Percentiles rank a stretch among this genome's conserved stretches.
Conservation (phyloP, 2,329 filamentous ascomycete genomes). For the Zymoseptoria crescenta region DNA sequence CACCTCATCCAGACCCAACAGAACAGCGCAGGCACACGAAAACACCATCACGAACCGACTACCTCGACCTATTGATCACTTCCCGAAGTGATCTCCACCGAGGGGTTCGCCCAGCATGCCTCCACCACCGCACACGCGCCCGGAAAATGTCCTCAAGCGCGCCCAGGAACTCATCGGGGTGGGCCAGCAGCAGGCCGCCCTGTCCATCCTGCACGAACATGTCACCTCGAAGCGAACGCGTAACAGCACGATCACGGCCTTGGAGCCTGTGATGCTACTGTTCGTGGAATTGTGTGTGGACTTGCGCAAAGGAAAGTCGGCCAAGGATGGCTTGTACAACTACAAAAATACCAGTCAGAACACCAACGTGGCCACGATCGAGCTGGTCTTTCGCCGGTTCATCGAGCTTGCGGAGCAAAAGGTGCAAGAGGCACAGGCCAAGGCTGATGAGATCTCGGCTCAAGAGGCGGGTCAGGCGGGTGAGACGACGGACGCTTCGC, state of each 20-base stretch:
- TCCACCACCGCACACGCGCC: constrained; percentile 93
- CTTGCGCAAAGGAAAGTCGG: constrained; percentile 93
- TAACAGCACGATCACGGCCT: constrained; percentile 89
- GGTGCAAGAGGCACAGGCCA: constrained; percentile 89
- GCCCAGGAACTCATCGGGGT: constrained; percentile 98
- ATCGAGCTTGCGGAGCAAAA: constrained; percentile 95
- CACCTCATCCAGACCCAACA: neutral
- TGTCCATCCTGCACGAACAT: constrained; percentile 96
- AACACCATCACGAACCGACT: neutral
- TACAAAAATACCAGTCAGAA: constrained; percentile 99
- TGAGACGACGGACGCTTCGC: constrained; percentile 65
- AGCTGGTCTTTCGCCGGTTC: constrained; percentile 95
- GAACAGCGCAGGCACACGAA: neutral
- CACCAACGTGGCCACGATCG: constrained; percentile 95
- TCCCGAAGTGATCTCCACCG: constrained; percentile 5
- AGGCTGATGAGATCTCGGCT: constrained; percentile 90
- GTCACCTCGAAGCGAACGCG: constrained; percentile 96
- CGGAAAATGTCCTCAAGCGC: constrained; percentile 98
- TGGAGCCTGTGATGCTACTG: constrained; percentile 97
- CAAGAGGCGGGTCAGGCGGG: constrained; percentile 66
- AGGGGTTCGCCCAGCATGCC: constrained; percentile 52
- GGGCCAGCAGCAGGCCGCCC: constrained; percentile 81
- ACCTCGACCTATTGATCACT: neutral
- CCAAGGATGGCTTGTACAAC: constrained; percentile 97
- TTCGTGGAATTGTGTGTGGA: constrained; percentile 96